Conservation (phyloP, 108 stramenopile genomes). For the Aurantiochytrium sp. region DNA sequence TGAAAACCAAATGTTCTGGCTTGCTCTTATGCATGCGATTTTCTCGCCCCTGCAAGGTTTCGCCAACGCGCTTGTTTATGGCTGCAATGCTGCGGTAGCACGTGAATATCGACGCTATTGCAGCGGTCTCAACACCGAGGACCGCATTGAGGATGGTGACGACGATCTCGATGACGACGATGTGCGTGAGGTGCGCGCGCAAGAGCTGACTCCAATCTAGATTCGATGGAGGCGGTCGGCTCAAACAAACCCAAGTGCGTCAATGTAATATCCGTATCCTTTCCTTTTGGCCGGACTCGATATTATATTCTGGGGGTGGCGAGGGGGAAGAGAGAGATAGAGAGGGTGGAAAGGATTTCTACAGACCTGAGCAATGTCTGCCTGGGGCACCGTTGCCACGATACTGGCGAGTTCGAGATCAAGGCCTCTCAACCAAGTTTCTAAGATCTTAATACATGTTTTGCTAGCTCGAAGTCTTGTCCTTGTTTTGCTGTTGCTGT, state of each 20-base stretch:
- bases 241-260: neutral
- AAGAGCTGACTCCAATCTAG: neutral
- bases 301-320: too few relatives aligned
- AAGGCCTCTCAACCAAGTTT: too few relatives aligned
- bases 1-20: neutral
- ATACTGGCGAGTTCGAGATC: too few relatives aligned
- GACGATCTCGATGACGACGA: neutral
- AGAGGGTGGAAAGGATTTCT: too few relatives aligned
- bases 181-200: neutral
- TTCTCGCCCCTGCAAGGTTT: neutral
- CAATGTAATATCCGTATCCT: neutral
- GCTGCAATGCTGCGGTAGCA: neutral
- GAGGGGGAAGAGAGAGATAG: too few relatives aligned
- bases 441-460: neutral
- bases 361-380: too few relatives aligned
- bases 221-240: neutral
- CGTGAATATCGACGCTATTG: neutral
- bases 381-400: too few relatives aligned
- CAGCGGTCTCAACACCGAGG: neutral
- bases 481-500: neutral
- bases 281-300: too few relatives aligned
- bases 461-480: neutral
- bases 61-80: neutral
- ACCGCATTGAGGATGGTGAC: neutral
- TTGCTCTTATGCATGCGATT: neutral